Evolutionary conservation across 371 early-diverging fungal genomes (phyloP).

Genomic region (Mucor plumbeus): DNA sequence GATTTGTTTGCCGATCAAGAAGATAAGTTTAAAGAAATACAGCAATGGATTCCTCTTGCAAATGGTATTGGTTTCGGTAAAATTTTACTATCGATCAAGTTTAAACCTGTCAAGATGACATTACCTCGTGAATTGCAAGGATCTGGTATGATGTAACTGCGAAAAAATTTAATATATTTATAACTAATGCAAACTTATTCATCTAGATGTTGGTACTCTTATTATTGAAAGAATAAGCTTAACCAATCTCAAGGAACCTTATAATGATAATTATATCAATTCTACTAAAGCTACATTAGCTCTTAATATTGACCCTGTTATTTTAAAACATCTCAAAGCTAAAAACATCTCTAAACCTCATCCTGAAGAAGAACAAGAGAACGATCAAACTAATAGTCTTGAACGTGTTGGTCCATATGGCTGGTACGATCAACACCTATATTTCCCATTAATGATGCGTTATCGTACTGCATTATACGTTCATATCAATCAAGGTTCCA

Average conservation of each 20-base stretch:
- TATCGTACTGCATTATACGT: slow-evolving; percentile 46
- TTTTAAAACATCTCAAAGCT: slow-evolving; percentile 33
- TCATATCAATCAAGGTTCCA: slow-evolving; percentile 36
- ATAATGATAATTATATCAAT: slow-evolving; percentile 8
- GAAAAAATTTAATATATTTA: too few species aligned
- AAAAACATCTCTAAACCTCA: slow-evolving; percentile 19
- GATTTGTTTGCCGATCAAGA: slow-evolving; percentile 38
- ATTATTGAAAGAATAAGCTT: slow-evolving; percentile 36
- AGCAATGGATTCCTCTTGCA: slow-evolving; percentile 40
- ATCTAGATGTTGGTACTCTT: slow-evolving; percentile 45
- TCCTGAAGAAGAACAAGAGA: background rate
- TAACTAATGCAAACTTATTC: background rate
- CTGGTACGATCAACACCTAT: slow-evolving; percentile 37
- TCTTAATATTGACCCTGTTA: slow-evolving; percentile 42
- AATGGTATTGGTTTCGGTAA: slow-evolving; percentile 52
- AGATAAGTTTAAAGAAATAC: slow-evolving; percentile 39
- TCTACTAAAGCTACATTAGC: slow-evolving; percentile 34
- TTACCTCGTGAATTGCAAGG: slow-evolving; percentile 39
- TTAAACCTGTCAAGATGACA: slow-evolving; percentile 47
- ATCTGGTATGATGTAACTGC: slow-evolving; percentile 22
- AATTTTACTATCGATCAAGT: slow-evolving; percentile 42
- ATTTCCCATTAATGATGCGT: slow-evolving; percentile 48
- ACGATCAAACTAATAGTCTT: background rate
- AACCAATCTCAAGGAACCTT: slow-evolving; percentile 27
- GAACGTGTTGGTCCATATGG: slow-evolving; percentile 19